Evolutionary conservation across 139 green algal species (phyloP).

Genomic region (Raphidocelis subcapitata): DNA sequence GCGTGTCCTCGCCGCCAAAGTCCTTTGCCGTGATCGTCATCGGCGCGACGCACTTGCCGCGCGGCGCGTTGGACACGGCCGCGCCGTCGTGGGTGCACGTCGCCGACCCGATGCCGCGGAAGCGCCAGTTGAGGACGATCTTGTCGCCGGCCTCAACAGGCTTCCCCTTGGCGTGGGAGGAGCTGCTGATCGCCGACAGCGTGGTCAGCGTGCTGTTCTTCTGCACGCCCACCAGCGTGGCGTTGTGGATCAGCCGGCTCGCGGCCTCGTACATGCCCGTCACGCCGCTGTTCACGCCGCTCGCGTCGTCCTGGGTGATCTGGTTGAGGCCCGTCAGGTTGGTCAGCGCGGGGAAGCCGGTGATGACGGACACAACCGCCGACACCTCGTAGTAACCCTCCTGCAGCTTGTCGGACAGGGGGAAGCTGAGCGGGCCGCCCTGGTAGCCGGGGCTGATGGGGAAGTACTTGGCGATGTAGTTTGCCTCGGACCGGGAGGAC

Average conservation of each 20-base stretch:
- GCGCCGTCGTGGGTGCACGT: constrained; percentile 5
- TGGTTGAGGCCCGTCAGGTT: neutral
- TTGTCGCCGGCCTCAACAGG: neutral
- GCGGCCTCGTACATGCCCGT: neutral
- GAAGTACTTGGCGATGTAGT: neutral
- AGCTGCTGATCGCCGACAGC: neutral
- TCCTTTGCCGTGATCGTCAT: constrained; percentile 5
- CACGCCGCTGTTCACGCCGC: neutral
- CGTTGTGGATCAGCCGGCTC: neutral
- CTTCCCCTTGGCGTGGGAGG: constrained; percentile 15
- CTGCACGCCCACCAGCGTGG: constrained; percentile 1
- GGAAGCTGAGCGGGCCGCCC: no score
- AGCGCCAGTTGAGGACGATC: constrained; percentile 3
- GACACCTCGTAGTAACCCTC: neutral
- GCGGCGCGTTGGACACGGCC: neutral
- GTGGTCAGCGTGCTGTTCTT: neutral
- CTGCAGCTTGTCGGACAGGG: neutral
- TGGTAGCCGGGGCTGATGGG: neutral
- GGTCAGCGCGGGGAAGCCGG: neutral
- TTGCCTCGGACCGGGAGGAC: neutral
- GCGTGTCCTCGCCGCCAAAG: neutral
- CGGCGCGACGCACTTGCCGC: neutral
- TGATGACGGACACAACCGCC: neutral
- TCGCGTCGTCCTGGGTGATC: neutral
- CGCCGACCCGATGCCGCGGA: neutral